Conservation (phyloP, 2,329 filamentous ascomycete species). For the Anthostomella pinea region DNA sequence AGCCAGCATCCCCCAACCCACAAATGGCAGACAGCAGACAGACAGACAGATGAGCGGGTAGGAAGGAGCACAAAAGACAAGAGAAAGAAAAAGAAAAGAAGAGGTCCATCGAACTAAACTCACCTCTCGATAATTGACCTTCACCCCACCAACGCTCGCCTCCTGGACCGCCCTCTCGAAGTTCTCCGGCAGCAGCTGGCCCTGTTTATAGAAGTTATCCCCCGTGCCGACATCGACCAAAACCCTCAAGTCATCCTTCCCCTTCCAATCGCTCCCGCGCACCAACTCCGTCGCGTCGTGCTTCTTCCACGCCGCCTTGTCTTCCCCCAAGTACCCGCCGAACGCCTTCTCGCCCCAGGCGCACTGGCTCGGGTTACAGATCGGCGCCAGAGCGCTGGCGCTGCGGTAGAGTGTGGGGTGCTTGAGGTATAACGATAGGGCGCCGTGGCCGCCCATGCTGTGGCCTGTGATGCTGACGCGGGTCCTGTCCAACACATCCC, state of each 20-base stretch:
- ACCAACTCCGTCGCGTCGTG: conserved; percentile 92
- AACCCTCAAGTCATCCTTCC: conserved; percentile 63
- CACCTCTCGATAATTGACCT: conserved; percentile 77
- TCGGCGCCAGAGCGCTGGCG: conserved; percentile 87
- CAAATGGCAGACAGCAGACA: too few relatives aligned
- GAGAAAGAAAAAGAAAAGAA: background rate
- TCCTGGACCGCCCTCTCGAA: conserved; percentile 76
- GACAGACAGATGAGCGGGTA: background rate
- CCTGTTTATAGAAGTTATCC: conserved; percentile 95
- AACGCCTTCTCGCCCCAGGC: conserved; percentile 98
- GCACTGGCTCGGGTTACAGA: conserved; percentile 79
- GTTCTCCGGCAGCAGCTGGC: conserved; percentile 91
- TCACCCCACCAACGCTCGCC: conserved; percentile 68
- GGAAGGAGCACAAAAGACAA: background rate
- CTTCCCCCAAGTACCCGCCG: conserved; percentile 78
- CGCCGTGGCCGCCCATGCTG: conserved; percentile 96
- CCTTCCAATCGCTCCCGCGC: conserved; percentile 62
- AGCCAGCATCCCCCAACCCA: too few relatives aligned
- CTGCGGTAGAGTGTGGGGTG: conserved; percentile 87
- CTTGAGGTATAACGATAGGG: conserved; percentile 86
- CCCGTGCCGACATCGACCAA: conserved; percentile 91
- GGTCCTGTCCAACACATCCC: conserved; percentile 61
- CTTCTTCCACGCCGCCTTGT: conserved; percentile 75
- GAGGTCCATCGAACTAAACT: conserved; percentile 23
- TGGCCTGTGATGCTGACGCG: conserved; percentile 87